Evolutionary conservation across 1,284 basidiomycete genomes (phyloP).

Genomic region (Austroboletus novae-zelandiae): DNA sequence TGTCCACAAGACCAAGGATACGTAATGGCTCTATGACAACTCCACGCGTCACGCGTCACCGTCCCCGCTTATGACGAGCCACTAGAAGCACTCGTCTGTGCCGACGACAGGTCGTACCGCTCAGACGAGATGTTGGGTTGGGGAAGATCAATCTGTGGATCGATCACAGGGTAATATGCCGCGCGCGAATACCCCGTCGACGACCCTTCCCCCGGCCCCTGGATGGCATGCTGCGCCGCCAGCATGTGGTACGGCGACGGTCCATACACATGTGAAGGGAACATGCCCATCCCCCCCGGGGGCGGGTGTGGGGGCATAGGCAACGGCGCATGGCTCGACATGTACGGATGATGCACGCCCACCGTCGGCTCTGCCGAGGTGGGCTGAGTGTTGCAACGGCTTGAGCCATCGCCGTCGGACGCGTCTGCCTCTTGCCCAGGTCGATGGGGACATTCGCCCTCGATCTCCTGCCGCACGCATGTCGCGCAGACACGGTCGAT

Average conservation of each 20-base stretch:
- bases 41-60: not conserved
- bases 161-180: constrained; percentile 39
- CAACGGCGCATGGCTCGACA: constrained; percentile 13
- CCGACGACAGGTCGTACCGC: constrained; percentile 30
- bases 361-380: constrained; percentile 2
- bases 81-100: constrained; percentile 6
- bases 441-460: constrained; percentile 43
- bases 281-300: constrained; percentile 18
- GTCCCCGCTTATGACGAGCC: constrained; percentile 16
- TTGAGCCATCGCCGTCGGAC: constrained; percentile 33
- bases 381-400: constrained; percentile 5
- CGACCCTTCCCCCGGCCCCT: constrained; percentile 15
- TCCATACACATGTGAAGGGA: constrained; percentile 23
- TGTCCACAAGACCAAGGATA: not conserved
- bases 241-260: constrained; percentile 30
- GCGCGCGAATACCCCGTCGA: constrained; percentile 25
- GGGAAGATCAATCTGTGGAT: constrained; percentile 37
- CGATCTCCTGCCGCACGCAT: constrained; percentile 42
- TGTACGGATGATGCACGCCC: constrained; percentile 14
- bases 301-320: constrained; percentile 15
- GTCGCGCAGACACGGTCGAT: constrained; percentile 43
- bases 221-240: constrained; percentile 19
- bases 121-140: constrained; percentile 35
- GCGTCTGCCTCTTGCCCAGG: constrained; percentile 27
- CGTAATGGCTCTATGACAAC: not conserved